Evolutionary conservation across 202 grass and related monocot genomes (phyloP).

Genomic region (Carex sylvatica): DNA sequence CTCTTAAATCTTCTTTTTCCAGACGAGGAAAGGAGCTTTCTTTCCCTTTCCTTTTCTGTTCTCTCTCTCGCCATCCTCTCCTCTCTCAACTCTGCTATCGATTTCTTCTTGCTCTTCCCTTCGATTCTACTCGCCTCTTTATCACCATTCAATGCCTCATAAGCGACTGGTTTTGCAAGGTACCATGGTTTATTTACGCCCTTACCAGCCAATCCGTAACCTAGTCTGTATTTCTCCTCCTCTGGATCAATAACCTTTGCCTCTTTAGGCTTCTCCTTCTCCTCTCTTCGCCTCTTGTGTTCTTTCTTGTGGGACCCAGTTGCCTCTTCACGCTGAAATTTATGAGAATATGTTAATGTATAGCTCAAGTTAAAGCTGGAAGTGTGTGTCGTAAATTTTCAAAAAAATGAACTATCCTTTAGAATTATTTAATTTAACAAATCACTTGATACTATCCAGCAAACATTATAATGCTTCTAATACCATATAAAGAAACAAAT

Average conservation of each 20-base stretch:
- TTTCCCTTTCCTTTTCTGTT: slow-evolving; percentile 76
- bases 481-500: neutral
- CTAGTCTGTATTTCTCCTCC: slow-evolving; percentile 89
- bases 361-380: slow-evolving; percentile 11
- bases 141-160: slow-evolving; percentile 31
- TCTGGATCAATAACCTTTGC: slow-evolving; percentile 57
- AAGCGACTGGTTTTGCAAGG: slow-evolving; percentile 35
- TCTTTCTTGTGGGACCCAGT: slow-evolving; percentile 41
- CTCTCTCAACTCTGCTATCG: slow-evolving; percentile 61
- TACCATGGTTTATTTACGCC: slow-evolving; percentile 88
- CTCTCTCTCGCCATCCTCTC: slow-evolving; percentile 77
- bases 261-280: slow-evolving; percentile 60
- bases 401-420: neutral
- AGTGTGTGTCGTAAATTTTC: neutral
- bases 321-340: slow-evolving; percentile 34
- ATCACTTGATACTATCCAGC: neutral
- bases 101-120: slow-evolving; percentile 61
- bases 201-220: slow-evolving; percentile 79
- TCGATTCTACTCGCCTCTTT: slow-evolving; percentile 29
- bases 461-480: neutral
- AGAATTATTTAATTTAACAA: neutral
- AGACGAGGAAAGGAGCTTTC: slow-evolving; percentile 26
- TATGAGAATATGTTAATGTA: neutral
- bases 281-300: slow-evolving; percentile 69
- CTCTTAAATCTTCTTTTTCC: slow-evolving; percentile 39